Conservation (phyloP, 192 early-diverging fungal genomes). For the Coemansia sp. region DNA sequence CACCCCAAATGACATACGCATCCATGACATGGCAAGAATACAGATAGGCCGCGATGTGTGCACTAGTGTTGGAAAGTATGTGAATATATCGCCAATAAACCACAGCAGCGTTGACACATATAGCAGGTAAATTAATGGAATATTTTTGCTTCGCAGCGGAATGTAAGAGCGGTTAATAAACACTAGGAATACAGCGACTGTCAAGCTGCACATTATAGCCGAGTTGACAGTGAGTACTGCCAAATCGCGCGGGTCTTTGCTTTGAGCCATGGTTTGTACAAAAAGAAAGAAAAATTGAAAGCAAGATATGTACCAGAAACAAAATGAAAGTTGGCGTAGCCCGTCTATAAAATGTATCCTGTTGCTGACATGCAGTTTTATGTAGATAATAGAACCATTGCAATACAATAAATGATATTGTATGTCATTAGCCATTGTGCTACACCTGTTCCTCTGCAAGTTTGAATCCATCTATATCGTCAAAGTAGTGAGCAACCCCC, state of each 20-base stretch:
- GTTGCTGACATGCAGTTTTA: not conserved
- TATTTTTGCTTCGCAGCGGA: constrained; percentile 50
- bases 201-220: constrained; percentile 17
- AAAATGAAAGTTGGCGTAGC: not conserved
- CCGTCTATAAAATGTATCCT: not conserved
- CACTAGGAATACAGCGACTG: constrained; percentile 17
- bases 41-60: constrained; percentile 22
- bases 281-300: not conserved
- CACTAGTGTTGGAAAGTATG: constrained; percentile 34
- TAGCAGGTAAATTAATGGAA: constrained; percentile 32
- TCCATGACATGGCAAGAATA: constrained; percentile 43
- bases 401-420: not conserved
- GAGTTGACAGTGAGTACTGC: constrained; percentile 37
- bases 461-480: constrained; percentile 35
- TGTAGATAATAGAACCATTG: not conserved
- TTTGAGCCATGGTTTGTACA: constrained; percentile 4
- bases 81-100: constrained; percentile 47
- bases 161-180: constrained; percentile 39
- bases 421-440: not conserved
- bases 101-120: constrained; percentile 27
- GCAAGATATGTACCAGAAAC: not conserved
- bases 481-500: constrained; percentile 5
- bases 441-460: constrained; percentile 30
- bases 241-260: constrained; percentile 23
- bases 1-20: constrained; percentile 40